Percentiles rank a stretch among this genome's conserved stretches.
These are phyloP conservation scores for Sicyos baderoa DNA, from an alignment of 306 rosid species.

Conservation along the genomic window DNA sequence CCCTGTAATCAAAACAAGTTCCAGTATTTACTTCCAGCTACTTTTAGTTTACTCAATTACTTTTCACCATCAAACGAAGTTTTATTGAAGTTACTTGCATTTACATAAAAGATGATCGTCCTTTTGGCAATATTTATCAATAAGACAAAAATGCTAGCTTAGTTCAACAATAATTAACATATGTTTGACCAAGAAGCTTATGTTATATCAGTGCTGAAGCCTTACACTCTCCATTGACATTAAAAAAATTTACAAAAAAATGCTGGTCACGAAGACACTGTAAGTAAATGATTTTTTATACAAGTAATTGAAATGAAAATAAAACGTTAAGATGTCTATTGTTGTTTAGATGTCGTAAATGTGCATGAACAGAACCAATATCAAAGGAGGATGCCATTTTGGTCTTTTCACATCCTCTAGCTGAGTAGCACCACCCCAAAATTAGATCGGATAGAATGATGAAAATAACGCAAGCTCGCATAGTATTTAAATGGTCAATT, in stretches of 20 bases:
- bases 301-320: not conserved
- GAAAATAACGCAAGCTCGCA: constrained; percentile 5
- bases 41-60: not conserved
- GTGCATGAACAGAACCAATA: not conserved
- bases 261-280: not conserved
- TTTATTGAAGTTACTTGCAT: not conserved
- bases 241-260: not conserved
- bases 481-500: not conserved
- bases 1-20: constrained; percentile 43
- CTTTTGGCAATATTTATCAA: not conserved
- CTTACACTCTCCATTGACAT: not conserved
- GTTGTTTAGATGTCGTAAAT: no score
- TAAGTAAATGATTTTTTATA: not conserved
- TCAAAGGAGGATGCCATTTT: no score
- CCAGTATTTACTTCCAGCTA: not conserved
- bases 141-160: not conserved
- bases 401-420: not conserved
- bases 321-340: not conserved
- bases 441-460: not conserved
- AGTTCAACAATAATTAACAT: no score
- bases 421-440: not conserved
- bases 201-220: not conserved
- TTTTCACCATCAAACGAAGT: not conserved
- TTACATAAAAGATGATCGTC: not conserved
- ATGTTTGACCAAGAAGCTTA: not conserved